phyloP scores from a whole-genome alignment of 176 grass and related monocot genomes.

The Cenchrus purpureus region DNA sequence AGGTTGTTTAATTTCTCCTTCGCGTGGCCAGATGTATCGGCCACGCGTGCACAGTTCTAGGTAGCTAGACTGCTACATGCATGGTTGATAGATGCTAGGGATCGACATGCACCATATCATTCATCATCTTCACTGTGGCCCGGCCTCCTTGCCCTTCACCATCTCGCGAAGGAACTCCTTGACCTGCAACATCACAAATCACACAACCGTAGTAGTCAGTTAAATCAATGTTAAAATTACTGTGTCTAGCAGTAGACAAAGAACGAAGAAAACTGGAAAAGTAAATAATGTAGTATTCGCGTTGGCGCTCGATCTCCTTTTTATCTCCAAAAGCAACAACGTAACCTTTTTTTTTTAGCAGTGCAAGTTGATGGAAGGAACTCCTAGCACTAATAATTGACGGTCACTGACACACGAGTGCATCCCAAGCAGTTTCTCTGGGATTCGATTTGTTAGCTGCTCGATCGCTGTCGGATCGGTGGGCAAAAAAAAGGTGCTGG shows the following conservation, averaged over 20 bases:
- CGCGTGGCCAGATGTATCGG: constrained; percentile 13
- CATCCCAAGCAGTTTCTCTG: neutral
- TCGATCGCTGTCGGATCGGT: neutral
- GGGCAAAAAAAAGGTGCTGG: neutral
- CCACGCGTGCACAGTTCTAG: neutral
- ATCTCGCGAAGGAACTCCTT: constrained; percentile 50
- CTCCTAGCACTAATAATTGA: neutral
- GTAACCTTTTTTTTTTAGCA: neutral
- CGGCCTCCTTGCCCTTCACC: constrained; percentile 25
- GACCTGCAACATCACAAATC: constrained; percentile 18
- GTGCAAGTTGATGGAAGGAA: neutral
- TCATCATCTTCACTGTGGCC: neutral
- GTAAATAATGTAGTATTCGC: neutral
- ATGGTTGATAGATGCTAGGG: neutral
- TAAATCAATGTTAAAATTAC: neutral
- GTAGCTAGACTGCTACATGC: neutral
- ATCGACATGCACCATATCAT: neutral
- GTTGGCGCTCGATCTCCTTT: neutral
- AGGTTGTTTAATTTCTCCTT: neutral
- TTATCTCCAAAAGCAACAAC: neutral
- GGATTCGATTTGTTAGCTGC: neutral
- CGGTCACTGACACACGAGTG: neutral
- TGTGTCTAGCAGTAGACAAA: neutral
- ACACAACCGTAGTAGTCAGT: too few relatives aligned
- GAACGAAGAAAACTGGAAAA: neutral